A percentile compares a stretch with the other conserved stretches of the same genome.
Conservation (phyloP, 2,329 filamentous ascomycete species). For the Phoma herbarum region DNA sequence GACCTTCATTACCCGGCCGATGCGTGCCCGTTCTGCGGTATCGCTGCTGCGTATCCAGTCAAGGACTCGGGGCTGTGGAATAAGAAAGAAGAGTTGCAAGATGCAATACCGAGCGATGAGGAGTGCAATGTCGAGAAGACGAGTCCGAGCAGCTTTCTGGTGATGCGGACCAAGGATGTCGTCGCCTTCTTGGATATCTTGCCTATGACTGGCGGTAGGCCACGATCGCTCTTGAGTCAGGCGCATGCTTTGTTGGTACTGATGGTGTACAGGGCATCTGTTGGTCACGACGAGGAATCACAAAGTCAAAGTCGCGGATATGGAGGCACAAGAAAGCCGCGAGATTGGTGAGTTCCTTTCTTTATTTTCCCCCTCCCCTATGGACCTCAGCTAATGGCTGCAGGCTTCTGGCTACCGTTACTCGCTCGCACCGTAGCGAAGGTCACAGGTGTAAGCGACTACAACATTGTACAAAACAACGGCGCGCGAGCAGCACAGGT, state of each 20-base stretch:
- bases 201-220: constrained; percentile 75
- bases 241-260: too few species aligned
- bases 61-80: constrained; percentile 17
- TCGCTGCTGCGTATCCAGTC: constrained; percentile 61
- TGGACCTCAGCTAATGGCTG: not conserved
- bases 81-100: constrained; percentile 22
- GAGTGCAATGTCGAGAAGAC: constrained; percentile 42
- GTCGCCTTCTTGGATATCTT: constrained; percentile 94
- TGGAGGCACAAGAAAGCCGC: constrained; percentile 68
- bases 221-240: too few species aligned
- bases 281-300: constrained; percentile 82
- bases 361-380: too few species aligned
- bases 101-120: constrained; percentile 38
- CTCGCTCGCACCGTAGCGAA: constrained; percentile 75
- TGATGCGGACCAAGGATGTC: constrained; percentile 79
- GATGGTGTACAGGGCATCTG: constrained; percentile 64
- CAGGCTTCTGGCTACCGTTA: constrained; percentile 69
- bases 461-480: constrained; percentile 98
- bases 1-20: constrained; percentile 53
- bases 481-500: constrained; percentile 89
- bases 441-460: constrained; percentile 78
- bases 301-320: constrained; percentile 78
- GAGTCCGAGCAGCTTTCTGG: constrained; percentile 61
- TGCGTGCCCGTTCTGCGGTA: constrained; percentile 67
- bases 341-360: constrained; percentile 69